Conservation (phyloP, 306 rosid genomes). For the Prunus fruticosa region DNA sequence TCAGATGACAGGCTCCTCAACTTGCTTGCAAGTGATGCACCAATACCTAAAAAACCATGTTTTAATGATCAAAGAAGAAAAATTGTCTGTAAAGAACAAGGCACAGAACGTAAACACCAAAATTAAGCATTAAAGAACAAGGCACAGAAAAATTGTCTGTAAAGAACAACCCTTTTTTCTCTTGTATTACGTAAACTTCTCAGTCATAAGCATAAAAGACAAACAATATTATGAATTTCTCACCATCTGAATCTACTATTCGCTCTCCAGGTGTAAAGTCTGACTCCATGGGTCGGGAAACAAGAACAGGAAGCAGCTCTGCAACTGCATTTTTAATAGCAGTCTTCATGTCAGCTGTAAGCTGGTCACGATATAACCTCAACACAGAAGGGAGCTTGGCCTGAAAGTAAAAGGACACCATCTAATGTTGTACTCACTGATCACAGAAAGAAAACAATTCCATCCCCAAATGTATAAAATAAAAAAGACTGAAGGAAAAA, state of each 20-base stretch:
- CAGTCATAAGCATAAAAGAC: conserved; percentile 4
- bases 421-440: not conserved
- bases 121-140: not conserved
- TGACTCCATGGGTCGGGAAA: conserved; percentile 65
- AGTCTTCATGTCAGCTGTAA: conserved; percentile 93
- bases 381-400: conserved; percentile 93
- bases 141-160: too few relatives aligned
- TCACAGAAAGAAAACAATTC: not conserved
- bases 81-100: not conserved
- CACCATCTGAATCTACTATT: conserved; percentile 80
- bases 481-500: not conserved
- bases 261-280: conserved; percentile 82
- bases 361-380: conserved; percentile 90
- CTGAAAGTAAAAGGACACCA: conserved; percentile 41
- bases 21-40: conserved; percentile 98
- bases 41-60: conserved; percentile 64
- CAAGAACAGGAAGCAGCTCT: conserved; percentile 88
- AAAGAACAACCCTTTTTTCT: not conserved
- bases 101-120: too few relatives aligned
- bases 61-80: not conserved
- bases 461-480: not conserved
- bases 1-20: conserved; percentile 90
- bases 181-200: not conserved
- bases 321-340: conserved; percentile 94
- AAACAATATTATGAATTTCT: conserved; percentile 39